Conservation (phyloP, 1,284 basidiomycete species). For the Papiliotrema flavescens region DNA sequence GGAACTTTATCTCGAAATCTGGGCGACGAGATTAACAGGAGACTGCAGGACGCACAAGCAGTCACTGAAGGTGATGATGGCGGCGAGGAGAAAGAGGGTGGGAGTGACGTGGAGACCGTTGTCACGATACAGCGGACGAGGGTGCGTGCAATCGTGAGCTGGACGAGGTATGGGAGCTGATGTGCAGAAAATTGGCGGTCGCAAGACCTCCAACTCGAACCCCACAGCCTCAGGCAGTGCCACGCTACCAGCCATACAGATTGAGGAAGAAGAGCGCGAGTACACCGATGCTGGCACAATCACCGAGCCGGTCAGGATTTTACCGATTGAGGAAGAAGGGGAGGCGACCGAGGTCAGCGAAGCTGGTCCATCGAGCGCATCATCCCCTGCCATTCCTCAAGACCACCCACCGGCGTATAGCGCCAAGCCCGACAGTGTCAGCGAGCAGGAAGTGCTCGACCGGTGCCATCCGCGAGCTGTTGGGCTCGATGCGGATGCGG, state of each 20-base stretch:
- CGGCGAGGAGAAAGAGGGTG: constrained; percentile 55
- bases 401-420: constrained; percentile 38
- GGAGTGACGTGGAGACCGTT: constrained; percentile 46
- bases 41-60: constrained; percentile 52
- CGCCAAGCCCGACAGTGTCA: constrained; percentile 26
- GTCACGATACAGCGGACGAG: constrained; percentile 46
- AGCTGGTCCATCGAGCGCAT: constrained; percentile 7
- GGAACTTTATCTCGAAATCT: constrained; percentile 71
- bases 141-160: constrained; percentile 19
- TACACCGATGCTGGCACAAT: constrained; percentile 11
- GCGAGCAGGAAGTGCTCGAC: constrained; percentile 23
- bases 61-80: constrained; percentile 45
- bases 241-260: too few species aligned
- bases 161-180: background rate
- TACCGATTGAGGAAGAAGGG: background rate
- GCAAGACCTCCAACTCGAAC: background rate
- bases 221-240: background rate
- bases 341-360: constrained; percentile 6
- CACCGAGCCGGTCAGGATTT: background rate
- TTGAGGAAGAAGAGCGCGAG: constrained; percentile 23
- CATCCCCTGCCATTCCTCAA: constrained; percentile 1
- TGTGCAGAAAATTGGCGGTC: constrained; percentile 21
- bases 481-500: constrained; percentile 10
- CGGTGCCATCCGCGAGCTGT: constrained; percentile 27
- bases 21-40: constrained; percentile 70